Percentiles rank a stretch among this genome's conserved stretches.
phyloP scores from a whole-genome alignment of 371 early-diverging fungal genomes.

The Mucor mucedo region DNA sequence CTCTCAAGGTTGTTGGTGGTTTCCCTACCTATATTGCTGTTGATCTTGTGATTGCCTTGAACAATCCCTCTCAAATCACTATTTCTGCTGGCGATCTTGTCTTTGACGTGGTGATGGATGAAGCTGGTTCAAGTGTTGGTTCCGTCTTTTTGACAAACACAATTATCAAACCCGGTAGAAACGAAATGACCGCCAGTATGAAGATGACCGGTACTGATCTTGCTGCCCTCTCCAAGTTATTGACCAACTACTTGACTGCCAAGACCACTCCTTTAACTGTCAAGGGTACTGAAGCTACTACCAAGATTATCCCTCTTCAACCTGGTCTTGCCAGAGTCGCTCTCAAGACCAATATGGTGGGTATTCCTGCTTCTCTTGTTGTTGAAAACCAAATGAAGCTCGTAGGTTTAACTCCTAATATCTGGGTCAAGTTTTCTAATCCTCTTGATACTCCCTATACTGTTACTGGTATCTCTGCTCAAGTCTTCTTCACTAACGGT shows the following conservation, averaged over 20 bases:
- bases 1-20: conserved; percentile 51
- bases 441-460: conserved; percentile 53
- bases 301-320: conserved; percentile 46
- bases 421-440: conserved; percentile 49
- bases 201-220: conserved; percentile 33
- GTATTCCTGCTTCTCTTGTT: conserved; percentile 36
- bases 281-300: conserved; percentile 45
- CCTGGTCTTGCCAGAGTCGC: conserved; percentile 47
- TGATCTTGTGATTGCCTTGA: conserved; percentile 45
- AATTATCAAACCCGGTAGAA: conserved; percentile 53
- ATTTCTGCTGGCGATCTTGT: conserved; percentile 56
- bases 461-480: conserved; percentile 25
- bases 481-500: conserved; percentile 2
- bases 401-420: conserved; percentile 14
- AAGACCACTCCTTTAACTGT: conserved; percentile 49
- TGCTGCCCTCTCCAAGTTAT: conserved; percentile 24
- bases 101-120: conserved; percentile 50
- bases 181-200: conserved; percentile 32
- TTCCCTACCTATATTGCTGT: conserved; percentile 46
- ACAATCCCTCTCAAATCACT: conserved; percentile 61
- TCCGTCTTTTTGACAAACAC: conserved; percentile 40
- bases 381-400: conserved; percentile 30
- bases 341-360: conserved; percentile 49
- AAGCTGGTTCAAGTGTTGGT: conserved; percentile 45
- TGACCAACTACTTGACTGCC: conserved; percentile 46